phyloP scores from a whole-genome alignment of 805 yeast species.

The Zygoascus flipseniorum region DNA sequence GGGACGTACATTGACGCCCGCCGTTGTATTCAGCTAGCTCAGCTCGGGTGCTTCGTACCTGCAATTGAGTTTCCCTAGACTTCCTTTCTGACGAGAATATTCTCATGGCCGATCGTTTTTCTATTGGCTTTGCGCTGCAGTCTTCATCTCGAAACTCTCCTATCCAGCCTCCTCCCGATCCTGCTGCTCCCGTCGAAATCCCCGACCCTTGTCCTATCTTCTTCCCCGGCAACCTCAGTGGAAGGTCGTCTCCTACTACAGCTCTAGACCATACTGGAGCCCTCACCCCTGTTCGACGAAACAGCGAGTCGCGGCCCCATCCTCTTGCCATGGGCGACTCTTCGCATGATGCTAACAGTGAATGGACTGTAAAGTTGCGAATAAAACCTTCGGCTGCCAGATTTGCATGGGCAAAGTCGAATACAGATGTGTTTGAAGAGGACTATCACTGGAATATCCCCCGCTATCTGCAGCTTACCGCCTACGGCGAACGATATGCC shows the following conservation, averaged over 20 bases:
- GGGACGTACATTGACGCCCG: too few species aligned
- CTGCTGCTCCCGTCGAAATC: slow-evolving; percentile 7
- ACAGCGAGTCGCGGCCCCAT: background rate
- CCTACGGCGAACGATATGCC: slow-evolving; percentile 18
- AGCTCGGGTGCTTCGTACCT: too few species aligned
- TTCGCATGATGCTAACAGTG: background rate
- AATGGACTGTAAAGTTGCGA: background rate
- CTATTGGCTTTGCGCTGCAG: slow-evolving; percentile 11
- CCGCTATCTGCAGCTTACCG: slow-evolving; percentile 14
- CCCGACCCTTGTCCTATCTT: slow-evolving; percentile 7
- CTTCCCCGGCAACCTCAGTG: slow-evolving; percentile 7
- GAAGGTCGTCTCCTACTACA: background rate
- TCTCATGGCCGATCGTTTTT: slow-evolving; percentile 11
- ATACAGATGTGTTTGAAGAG: background rate
- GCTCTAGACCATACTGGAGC: slow-evolving; percentile 9
- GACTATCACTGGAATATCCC: slow-evolving; percentile 11
- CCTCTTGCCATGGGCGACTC: background rate
- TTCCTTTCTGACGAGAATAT: too few species aligned
- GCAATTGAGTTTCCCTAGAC: too few species aligned
- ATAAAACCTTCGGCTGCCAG: background rate
- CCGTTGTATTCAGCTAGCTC: too few species aligned
- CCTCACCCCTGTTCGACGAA: slow-evolving; percentile 8
- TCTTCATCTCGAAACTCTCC: slow-evolving; percentile 5
- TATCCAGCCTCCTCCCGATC: slow-evolving; percentile 11
- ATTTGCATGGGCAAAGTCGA: background rate